Evolutionary conservation across 1,284 basidiomycete species (phyloP), one percentile per base, ranked within the genome.

Genomic region (Boletus semigastroideus): DNA sequence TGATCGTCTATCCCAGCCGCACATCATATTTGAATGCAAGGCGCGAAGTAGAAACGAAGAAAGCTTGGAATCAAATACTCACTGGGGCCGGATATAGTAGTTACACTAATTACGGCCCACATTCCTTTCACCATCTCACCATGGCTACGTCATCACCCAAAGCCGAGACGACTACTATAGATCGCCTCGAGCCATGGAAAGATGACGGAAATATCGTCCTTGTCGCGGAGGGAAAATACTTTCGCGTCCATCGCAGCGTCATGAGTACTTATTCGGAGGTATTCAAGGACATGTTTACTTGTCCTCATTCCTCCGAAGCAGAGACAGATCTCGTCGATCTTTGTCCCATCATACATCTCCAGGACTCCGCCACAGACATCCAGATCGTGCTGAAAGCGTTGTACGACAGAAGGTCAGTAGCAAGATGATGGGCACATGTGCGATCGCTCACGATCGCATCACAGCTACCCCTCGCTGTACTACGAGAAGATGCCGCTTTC

Each of bases 31-130:
- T 54, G 38, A 36, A 28, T 11, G 28, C 25, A 31, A 28, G 54
- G 38, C 48, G 46, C 54, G 47, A 52, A n/a, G n/a, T n/a, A n/a
- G n/a, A n/a, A n/a, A n/a, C n/a, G n/a, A n/a, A n/a, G n/a, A n/a
- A n/a, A n/a, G n/a, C n/a, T n/a, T n/a, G n/a, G n/a, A n/a, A n/a
- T 58, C 16, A 36, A 34, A 5, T 37, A 12, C 9, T 27, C 28
- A 12, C 38, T 93, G 65, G 82, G 77, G 9, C 77, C 94, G 53
- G 92, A 94, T 22, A 72, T 83, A 89, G 76, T 89, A 89, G 46
- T 48, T 66, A 44, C 34, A 44, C 34, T 30, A 30, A 10, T 30
- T 30, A 30, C 12, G 2, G 7, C 10, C 10, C 28, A 5, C 28
- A 30, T 30, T 12, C 12, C 10, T 31, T 3, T 31, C 13, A 31